Evolutionary conservation across 2,329 filamentous ascomycete species (phyloP), one percentile per base, ranked within the genome.

Genomic region (Aspergillus arachidicola): DNA sequence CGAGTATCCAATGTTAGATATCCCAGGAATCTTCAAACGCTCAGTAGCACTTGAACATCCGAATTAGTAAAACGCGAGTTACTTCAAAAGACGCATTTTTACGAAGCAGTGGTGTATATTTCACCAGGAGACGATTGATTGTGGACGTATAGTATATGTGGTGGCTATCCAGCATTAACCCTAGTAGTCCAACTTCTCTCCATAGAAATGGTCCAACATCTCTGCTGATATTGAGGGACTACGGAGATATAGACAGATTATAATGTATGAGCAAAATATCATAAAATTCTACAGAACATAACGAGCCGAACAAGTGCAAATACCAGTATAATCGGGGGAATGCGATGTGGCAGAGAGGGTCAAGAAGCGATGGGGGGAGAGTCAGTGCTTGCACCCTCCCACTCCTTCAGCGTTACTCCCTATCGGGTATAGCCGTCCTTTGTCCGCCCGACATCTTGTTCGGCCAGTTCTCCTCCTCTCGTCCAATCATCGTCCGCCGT

Each of bases 221-320:
- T 26, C 10, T 16, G 51, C 23, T 50, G n/a, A 46, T 48, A 56
- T 59, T 5, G 21, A n/a, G 12, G 28, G 16, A 16, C 21, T 32
- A 21, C 9, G 21, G n/a, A 9, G 11, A 9, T 10, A 7, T 1
- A 32, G 6, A 7, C 6, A 57, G 5, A 12, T 32, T 43, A 12
- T 21, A 36, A 1, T 4, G 41, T 10, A 28, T 26, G 34, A 26
- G 48, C 34, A 9, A 3, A 16, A 28, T 5, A 5, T n/a, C 16
- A 72, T 58, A 69, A 73, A 51, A 79, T 81, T 77, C 81, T 77
- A 66, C 78, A 66, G 61, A 50, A 57, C 60, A 56, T 48, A 77
- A 76, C 80, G 87, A 87, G 79, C 80, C 82, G 72, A 89, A 88
- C 72, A 84, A 91, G 88, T 86, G 86, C 83, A 88, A 87, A 82